Conservation (phyloP, 331 rosid genomes). For the Acacia pycnantha region DNA sequence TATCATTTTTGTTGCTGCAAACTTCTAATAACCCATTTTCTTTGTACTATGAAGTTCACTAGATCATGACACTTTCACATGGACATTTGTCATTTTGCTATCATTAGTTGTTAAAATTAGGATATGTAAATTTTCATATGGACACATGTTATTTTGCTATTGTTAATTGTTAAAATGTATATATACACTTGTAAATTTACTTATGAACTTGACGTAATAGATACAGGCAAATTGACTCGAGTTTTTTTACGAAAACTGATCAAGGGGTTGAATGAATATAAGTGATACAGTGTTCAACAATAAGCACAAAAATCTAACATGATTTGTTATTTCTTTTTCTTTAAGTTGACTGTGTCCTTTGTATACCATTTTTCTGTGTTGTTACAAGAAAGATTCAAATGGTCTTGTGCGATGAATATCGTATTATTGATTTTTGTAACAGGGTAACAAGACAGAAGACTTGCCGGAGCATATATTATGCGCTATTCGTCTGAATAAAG, state of each 20-base stretch:
- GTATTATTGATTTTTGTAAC: conserved; percentile 23
- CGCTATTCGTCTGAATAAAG: conserved; percentile 71
- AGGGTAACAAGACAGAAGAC: conserved; percentile 94
- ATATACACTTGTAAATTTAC: too few species aligned
- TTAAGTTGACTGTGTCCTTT: not conserved
- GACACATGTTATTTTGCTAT: too few species aligned
- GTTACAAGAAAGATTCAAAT: not conserved
- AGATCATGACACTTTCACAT: not conserved
- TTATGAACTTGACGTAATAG: too few species aligned
- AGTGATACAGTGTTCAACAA: not conserved
- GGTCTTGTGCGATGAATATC: conserved; percentile 9
- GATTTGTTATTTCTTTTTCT: not conserved
- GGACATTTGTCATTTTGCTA: too few species aligned
- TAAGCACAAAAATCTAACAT: not conserved
- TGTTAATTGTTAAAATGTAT: too few species aligned
- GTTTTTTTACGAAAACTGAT: too few species aligned
- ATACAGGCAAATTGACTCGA: too few species aligned
- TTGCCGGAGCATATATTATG: conserved; percentile 88
- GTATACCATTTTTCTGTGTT: not conserved
- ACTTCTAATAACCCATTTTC: not conserved
- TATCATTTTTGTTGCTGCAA: not conserved
- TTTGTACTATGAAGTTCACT: not conserved
- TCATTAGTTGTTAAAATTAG: too few species aligned
- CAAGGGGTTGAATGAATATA: not conserved
- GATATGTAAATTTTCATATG: too few species aligned